Percentiles rank a stretch among this genome's conserved stretches.
Conservation (phyloP, 768 basidiomycete genomes). For the Psilocybe tampanensis region DNA sequence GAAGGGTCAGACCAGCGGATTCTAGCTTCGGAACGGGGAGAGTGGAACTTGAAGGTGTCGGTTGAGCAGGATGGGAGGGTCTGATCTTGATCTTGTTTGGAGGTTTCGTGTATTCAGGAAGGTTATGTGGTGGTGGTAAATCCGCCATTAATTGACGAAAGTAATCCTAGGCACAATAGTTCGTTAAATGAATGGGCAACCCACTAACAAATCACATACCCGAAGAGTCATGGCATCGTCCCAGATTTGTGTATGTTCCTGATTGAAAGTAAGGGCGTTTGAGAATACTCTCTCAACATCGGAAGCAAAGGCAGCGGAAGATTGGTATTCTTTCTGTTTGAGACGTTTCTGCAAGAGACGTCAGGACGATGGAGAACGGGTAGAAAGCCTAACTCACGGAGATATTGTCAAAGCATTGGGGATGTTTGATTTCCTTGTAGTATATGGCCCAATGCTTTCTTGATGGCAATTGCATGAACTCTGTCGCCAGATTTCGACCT, state of each 20-base stretch:
- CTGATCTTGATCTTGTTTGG: conserved; percentile 76
- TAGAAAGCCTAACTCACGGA: conserved; percentile 50
- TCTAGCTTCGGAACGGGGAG: conserved; percentile 21
- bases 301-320: conserved; percentile 69
- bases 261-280: conserved; percentile 89
- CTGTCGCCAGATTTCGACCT: conserved; percentile 65
- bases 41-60: conserved; percentile 25
- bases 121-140: conserved; percentile 65
- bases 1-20: conserved; percentile 31
- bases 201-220: conserved; percentile 35
- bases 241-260: conserved; percentile 83
- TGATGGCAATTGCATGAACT: conserved; percentile 85
- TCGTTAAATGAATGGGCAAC: neutral
- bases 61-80: conserved; percentile 48
- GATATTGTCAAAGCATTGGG: conserved; percentile 77
- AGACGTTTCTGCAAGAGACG: conserved; percentile 65
- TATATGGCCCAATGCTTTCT: conserved; percentile 80
- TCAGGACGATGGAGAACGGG: neutral
- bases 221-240: conserved; percentile 71
- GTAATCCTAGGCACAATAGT: conserved; percentile 51
- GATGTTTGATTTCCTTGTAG: conserved; percentile 77
- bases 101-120: conserved; percentile 62
- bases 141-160: conserved; percentile 81
- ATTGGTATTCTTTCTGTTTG: conserved; percentile 76
- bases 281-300: conserved; percentile 91